Conservation (phyloP, 345 rosid species). For the Acer negundo region DNA sequence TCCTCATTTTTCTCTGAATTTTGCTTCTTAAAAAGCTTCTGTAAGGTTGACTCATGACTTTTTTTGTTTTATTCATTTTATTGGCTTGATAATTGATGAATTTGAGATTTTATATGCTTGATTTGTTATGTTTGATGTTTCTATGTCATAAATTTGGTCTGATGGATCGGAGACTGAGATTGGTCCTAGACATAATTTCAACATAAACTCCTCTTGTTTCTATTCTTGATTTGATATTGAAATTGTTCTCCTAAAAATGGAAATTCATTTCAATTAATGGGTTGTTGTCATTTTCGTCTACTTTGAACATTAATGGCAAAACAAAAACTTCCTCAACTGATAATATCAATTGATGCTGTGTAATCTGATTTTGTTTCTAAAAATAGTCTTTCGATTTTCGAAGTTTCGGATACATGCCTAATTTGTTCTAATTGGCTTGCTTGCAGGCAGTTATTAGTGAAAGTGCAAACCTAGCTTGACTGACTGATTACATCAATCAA, state of each 20-base stretch:
- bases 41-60: background rate
- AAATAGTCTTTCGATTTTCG: background rate
- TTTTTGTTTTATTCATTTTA: background rate
- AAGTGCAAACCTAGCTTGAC: background rate
- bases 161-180: background rate
- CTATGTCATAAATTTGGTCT: background rate
- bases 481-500: background rate
- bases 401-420: background rate
- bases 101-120: background rate
- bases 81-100: background rate
- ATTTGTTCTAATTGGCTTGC: background rate
- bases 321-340: too few relatives aligned
- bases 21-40: too few relatives aligned
- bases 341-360: too few relatives aligned
- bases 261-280: too few relatives aligned
- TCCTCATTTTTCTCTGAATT: too few relatives aligned
- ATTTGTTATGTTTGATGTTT: background rate
- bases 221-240: too few relatives aligned
- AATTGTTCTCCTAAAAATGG: background rate
- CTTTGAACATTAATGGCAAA: too few relatives aligned
- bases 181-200: background rate
- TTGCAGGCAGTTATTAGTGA: conserved; percentile 5
- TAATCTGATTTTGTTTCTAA: background rate
- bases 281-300: background rate
- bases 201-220: background rate